phyloP scores from a whole-genome alignment of 208 protist species.

The Trypanosoma platydactyli region DNA sequence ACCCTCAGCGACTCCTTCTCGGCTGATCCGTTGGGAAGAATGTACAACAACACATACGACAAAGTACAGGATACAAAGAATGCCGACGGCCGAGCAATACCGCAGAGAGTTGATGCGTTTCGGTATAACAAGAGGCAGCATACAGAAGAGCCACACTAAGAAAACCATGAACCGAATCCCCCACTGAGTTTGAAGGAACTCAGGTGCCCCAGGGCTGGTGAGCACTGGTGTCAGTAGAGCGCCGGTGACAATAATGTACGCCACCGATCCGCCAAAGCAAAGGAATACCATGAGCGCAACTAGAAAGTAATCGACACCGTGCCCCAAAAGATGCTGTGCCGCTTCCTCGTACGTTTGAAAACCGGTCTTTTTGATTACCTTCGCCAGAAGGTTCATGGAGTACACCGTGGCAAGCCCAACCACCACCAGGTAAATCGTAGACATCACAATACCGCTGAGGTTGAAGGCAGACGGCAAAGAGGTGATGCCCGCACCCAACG shows the following conservation, averaged over 20 bases:
- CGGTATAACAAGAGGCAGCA: constrained; percentile 73
- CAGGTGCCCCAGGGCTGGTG: constrained; percentile 27
- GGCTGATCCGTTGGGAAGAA: constrained; percentile 16
- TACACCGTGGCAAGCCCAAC: constrained; percentile 67
- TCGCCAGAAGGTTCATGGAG: constrained; percentile 71
- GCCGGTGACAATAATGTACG: constrained; percentile 77
- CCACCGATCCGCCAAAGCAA: constrained; percentile 78
- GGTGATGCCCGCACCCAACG: constrained; percentile 82
- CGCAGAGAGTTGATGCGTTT: constrained; percentile 78
- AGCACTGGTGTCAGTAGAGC: constrained; percentile 67
- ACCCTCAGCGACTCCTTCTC: constrained; percentile 31
- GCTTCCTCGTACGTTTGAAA: constrained; percentile 81
- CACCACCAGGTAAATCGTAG: constrained; percentile 46
- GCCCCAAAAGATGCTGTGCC: constrained; percentile 57
- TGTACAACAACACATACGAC: constrained; percentile 64
- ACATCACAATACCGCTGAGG: constrained; percentile 61
- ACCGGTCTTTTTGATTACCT: constrained; percentile 61
- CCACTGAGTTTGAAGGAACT: constrained; percentile 41
- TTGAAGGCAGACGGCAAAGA: constrained; percentile 67
- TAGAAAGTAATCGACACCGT: constrained; percentile 66
- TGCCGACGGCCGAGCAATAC: constrained; percentile 66
- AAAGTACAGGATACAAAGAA: constrained; percentile 71
- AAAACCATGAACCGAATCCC: constrained; percentile 44
- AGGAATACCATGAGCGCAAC: constrained; percentile 78
- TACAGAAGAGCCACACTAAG: constrained; percentile 55